phyloP scores from a whole-genome alignment of 1,284 basidiomycete genomes.

The Rhodotorula sp. region DNA sequence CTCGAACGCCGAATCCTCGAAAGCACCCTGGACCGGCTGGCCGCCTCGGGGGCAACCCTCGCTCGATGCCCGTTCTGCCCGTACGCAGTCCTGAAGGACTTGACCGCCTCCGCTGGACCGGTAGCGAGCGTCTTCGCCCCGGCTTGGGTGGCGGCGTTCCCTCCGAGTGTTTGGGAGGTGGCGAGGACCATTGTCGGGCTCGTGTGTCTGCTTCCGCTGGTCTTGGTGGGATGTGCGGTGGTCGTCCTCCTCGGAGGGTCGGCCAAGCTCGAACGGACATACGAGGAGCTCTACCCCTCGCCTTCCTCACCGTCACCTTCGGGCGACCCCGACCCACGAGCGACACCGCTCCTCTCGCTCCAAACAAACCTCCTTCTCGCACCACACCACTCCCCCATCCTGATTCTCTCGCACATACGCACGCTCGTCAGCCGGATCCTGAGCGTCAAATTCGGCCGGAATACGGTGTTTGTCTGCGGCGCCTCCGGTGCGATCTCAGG shows the following conservation, averaged over 20 bases:
- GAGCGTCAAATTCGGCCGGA: neutral
- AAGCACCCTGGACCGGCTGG: neutral
- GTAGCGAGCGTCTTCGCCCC: neutral
- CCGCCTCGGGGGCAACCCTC: neutral
- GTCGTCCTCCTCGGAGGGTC: too few relatives aligned
- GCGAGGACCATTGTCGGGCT: neutral
- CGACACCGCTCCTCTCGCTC: neutral
- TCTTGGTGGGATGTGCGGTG: neutral
- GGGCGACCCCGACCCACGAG: neutral
- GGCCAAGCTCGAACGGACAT: neutral
- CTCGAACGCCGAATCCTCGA: neutral
- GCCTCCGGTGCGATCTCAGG: neutral
- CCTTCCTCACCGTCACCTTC: neutral
- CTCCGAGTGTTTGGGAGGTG: neutral
- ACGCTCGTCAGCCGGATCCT: neutral
- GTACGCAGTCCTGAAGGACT: slow-evolving; percentile 11
- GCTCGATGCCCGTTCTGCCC: slow-evolving; percentile 28
- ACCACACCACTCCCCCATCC: neutral
- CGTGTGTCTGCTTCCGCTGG: neutral
- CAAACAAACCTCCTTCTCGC: slow-evolving; percentile 12
- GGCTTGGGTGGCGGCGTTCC: slow-evolving; percentile 7
- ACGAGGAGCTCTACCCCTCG: neutral
- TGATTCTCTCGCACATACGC: neutral
- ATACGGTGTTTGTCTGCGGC: slow-evolving; percentile 11
- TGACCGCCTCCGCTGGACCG: neutral